Percentiles rank a stretch among this genome's conserved stretches.
Evolutionary conservation across 176 grass and related monocot genomes (phyloP).

Genomic region (Aegilops speltoides): DNA sequence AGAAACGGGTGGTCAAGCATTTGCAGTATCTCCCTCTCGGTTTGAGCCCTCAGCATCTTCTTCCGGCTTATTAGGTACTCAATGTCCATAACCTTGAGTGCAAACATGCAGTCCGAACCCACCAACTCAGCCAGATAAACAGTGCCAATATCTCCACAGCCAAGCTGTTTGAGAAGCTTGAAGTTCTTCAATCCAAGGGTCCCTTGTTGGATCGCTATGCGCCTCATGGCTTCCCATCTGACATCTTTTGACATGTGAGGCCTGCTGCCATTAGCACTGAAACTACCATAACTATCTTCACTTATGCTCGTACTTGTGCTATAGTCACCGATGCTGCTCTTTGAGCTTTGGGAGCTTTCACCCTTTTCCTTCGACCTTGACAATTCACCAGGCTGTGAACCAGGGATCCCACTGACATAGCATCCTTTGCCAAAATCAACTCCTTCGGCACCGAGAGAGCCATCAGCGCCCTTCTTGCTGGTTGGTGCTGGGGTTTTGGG

Average conservation of each 20-base stretch:
- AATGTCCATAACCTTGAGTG: constrained; percentile 95
- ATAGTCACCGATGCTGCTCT: constrained; percentile 97
- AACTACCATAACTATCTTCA: constrained; percentile 81
- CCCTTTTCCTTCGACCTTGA: constrained; percentile 85
- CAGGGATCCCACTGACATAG: constrained; percentile 30
- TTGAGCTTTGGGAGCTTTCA: constrained; percentile 92
- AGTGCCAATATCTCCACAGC: constrained; percentile 95
- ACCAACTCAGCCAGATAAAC: constrained; percentile 94
- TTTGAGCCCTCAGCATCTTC: constrained; percentile 96
- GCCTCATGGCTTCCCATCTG: constrained; percentile 78
- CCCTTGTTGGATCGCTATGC: constrained; percentile 66
- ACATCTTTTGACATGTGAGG: constrained; percentile 99
- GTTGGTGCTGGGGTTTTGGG: constrained; percentile 40
- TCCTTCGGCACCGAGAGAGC: neutral
- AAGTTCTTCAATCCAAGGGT: constrained; percentile 88
- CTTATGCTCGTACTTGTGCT: constrained; percentile 94
- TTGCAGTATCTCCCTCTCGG: constrained; percentile 94
- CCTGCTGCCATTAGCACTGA: constrained; percentile 63
- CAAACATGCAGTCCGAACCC: constrained; percentile 87
- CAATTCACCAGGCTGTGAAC: constrained; percentile 40
- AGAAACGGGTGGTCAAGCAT: constrained; percentile 98
- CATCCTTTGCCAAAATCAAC: constrained; percentile 44
- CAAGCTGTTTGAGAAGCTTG: constrained; percentile 89
- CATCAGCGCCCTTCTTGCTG: constrained; percentile 37
- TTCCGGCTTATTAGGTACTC: constrained; percentile 90